phyloP scores from a whole-genome alignment of 345 rosid species.

The Noccaea caerulescens region DNA sequence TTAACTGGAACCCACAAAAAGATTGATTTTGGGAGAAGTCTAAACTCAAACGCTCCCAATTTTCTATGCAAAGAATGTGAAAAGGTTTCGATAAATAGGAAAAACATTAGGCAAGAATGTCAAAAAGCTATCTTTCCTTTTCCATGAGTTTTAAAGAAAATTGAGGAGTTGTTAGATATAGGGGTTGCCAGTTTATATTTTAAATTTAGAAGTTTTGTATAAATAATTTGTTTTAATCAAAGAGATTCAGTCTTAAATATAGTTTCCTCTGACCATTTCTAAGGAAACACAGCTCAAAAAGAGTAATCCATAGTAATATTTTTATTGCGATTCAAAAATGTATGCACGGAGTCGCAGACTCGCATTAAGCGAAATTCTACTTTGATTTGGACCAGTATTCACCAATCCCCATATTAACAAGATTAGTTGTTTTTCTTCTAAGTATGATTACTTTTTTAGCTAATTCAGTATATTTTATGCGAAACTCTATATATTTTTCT shows the following conservation, averaged over 20 bases:
- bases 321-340: neutral
- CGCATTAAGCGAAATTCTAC: neutral
- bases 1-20: conserved; percentile 34
- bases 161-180: conserved; percentile 8
- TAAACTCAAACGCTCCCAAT: conserved; percentile 11
- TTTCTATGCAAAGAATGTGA: conserved; percentile 36
- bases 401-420: neutral
- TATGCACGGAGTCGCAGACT: neutral
- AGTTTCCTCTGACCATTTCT: neutral
- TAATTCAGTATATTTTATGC: neutral
- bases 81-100: conserved; percentile 15
- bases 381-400: neutral
- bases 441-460: neutral
- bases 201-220: neutral
- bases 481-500: too few relatives aligned
- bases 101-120: conserved; percentile 29
- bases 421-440: neutral
- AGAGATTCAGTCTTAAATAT: neutral
- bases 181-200: conserved; percentile 2
- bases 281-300: neutral
- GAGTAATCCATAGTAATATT: neutral
- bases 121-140: conserved; percentile 28
- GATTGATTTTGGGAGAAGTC: neutral
- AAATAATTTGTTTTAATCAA: neutral
- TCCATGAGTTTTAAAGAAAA: neutral